These are phyloP conservation scores for Binderoboletus segoi DNA, from an alignment of 1,284 basidiomycete genomes.

Conservation along the genomic window DNA sequence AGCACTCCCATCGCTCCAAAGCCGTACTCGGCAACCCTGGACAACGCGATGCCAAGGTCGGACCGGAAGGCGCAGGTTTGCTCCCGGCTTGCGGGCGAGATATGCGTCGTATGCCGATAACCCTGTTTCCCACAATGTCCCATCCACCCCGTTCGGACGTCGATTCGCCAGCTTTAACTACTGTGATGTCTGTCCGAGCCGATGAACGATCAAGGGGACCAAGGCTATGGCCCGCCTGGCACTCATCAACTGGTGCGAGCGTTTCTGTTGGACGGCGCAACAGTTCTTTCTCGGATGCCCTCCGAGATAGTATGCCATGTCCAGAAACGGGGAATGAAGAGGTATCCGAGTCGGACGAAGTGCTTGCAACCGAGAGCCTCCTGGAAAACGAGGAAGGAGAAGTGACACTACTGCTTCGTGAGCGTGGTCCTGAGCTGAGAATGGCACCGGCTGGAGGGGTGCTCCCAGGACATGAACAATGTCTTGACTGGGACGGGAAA, in stretches of 20 bases:
- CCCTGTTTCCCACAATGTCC: conserved; percentile 56
- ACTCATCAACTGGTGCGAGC: conserved; percentile 54
- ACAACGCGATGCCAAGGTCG: conserved; percentile 22
- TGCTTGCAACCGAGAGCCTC: conserved; percentile 40
- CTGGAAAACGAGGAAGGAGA: conserved; percentile 55
- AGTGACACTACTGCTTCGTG: conserved; percentile 60
- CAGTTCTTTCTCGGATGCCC: conserved; percentile 66
- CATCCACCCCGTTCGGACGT: conserved; percentile 74
- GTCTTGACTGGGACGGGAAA: conserved; percentile 57
- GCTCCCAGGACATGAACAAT: conserved; percentile 65
- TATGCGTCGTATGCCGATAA: conserved; percentile 68
- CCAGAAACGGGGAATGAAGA: conserved; percentile 73
- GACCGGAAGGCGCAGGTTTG: conserved; percentile 24
- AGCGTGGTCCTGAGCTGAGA: conserved; percentile 53
- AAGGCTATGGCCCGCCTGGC: conserved; percentile 39
- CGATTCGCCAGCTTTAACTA: conserved; percentile 57
- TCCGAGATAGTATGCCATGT: conserved; percentile 73
- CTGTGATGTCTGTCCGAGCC: conserved; percentile 56
- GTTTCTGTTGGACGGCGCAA: conserved; percentile 54
- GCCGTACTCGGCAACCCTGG: conserved; percentile 60
- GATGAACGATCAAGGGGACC: conserved; percentile 42
- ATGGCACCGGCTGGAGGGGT: conserved; percentile 46
- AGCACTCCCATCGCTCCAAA: conserved; percentile 79
- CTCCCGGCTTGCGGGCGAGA: conserved; percentile 48
- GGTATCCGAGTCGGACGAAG: conserved; percentile 46